Evolutionary conservation across 495 filamentous ascomycete species (phyloP), one percentile per base, ranked within the genome.

Genomic region (Clohesyomyces aquaticus): DNA sequence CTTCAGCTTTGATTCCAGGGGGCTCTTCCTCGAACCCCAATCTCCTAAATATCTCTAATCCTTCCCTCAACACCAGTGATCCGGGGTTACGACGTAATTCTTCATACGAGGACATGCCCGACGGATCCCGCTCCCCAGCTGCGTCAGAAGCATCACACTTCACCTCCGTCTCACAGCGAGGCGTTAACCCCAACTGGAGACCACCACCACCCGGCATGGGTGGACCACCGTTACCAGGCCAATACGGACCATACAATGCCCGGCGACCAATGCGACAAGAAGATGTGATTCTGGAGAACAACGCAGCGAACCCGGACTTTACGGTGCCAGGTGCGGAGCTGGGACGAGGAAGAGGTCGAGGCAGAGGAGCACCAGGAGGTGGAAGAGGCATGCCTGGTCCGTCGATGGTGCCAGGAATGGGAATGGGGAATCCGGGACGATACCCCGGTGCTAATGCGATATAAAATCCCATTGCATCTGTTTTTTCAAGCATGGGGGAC

Each of bases 121-220:
- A 85, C 62, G 88, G 87, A 47, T 78, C 87, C 32, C 81, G 89
- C 68, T 90, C 85, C 72, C 91, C 90, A 55, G 84, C 90, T 48
- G 83, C 87, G 66, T 90, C 86, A 61, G 90, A 93, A 62, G 79
- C 83, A 28, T 90, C 86, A 59, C 87, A 87, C 60, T 96, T 93
- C 77, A 96, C 92, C 12, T 91, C 87, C 23, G 86, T 96, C 42
- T 90, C 86, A 0, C 89, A 96, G 76, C 82, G 92, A 25, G 86
- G 88, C n/a, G 76, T 94, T 19, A 96, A 96, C 72, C 92, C 92
- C 3, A 85, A 86, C 29, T 96, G 92, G 91, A 75, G 76, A 74
- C 89, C 77, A 12, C 89, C 77, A 16, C 71, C 71, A 14, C 64
- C 60, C 32, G 68, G 65, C 14, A 38, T 38, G 22, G 51, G 49